Percentiles rank a stretch among this genome's conserved stretches.
Evolutionary conservation across 805 yeast genomes (phyloP).

Genomic region (Candida maesae): DNA sequence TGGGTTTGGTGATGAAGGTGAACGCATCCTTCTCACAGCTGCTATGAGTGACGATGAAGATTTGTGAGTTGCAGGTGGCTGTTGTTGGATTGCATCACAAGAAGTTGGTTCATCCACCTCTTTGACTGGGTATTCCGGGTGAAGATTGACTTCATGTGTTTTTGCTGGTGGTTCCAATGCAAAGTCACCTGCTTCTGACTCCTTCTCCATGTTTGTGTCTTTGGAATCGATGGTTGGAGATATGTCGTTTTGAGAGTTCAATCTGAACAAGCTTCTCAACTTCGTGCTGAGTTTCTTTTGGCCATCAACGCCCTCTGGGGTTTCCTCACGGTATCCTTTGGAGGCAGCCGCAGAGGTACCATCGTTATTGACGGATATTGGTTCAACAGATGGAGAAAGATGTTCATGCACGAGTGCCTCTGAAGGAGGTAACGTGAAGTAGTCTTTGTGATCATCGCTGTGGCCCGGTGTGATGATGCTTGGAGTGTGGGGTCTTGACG

Average conservation of each 20-base stretch:
- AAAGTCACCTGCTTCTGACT: slow-evolving; percentile 9
- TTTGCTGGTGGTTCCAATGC: slow-evolving; percentile 16
- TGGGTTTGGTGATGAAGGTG: slow-evolving; percentile 32
- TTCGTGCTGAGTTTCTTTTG: slow-evolving; percentile 19
- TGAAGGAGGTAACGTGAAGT: slow-evolving; percentile 7
- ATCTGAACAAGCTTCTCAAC: slow-evolving; percentile 23
- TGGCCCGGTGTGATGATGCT: no score
- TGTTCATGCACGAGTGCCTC: slow-evolving; percentile 15
- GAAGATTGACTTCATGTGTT: slow-evolving; percentile 13
- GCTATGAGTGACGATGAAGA: slow-evolving; percentile 12
- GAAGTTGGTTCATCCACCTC: slow-evolving; percentile 6
- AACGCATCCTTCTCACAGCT: slow-evolving; percentile 30
- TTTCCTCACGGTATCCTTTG: not conserved
- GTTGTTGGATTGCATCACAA: slow-evolving; percentile 8
- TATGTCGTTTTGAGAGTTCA: slow-evolving; percentile 12
- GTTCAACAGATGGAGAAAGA: slow-evolving; percentile 11
- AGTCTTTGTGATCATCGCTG: not conserved
- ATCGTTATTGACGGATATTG: not conserved
- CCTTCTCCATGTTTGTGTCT: slow-evolving; percentile 4
- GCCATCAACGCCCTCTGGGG: slow-evolving; percentile 5
- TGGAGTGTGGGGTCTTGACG: slow-evolving; percentile 12
- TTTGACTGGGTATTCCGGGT: slow-evolving; percentile 9
- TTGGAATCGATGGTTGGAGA: slow-evolving; percentile 18
- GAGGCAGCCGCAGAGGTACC: not conserved
- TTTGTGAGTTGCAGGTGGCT: slow-evolving; percentile 6